phyloP scores from a whole-genome alignment of 495 filamentous ascomycete species.

The Eremomyces bilateralis region DNA sequence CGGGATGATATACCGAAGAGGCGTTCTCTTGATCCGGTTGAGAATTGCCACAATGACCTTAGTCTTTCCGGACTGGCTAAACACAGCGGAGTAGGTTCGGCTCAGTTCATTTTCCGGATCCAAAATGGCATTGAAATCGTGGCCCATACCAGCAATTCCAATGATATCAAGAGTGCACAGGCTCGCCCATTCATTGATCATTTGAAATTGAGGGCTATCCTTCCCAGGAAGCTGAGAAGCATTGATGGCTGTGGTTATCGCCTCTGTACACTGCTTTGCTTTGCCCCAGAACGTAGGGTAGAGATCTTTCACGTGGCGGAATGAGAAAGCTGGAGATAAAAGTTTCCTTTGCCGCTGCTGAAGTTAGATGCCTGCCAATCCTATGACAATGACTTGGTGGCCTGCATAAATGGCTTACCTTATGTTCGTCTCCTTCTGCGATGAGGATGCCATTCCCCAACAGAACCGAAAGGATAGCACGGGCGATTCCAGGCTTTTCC shows the following conservation, averaged over 20 bases:
- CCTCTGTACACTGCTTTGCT: constrained; percentile 19
- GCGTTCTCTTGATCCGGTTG: too few species aligned
- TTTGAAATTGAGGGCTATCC: constrained; percentile 1
- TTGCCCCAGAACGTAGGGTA: constrained; percentile 73
- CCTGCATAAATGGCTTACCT: too few species aligned
- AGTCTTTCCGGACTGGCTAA: not conserved
- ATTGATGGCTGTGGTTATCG: constrained; percentile 22
- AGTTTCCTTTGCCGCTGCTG: constrained; percentile 52
- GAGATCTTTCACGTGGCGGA: constrained; percentile 66
- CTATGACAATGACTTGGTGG: not conserved
- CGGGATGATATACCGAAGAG: too few species aligned
- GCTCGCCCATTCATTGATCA: constrained; percentile 33
- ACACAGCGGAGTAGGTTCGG: constrained; percentile 32
- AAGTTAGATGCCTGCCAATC: not conserved
- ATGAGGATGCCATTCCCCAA: constrained; percentile 59
- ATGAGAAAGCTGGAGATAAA: constrained; percentile 66
- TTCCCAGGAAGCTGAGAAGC: constrained; percentile 1
- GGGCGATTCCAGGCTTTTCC: constrained; percentile 39
- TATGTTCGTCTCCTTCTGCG: constrained; percentile 73
- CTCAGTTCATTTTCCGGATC: constrained; percentile 43
- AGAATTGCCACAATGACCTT: constrained; percentile 16
- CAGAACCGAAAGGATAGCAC: constrained; percentile 33
- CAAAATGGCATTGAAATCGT: constrained; percentile 51
- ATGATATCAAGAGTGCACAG: constrained; percentile 79
- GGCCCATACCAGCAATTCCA: constrained; percentile 57